A percentile compares a stretch with the other conserved stretches of the same genome.
These are phyloP conservation scores for Cicer chorassanicum DNA, from an alignment of 306 rosid genomes.

Conservation along the genomic window DNA sequence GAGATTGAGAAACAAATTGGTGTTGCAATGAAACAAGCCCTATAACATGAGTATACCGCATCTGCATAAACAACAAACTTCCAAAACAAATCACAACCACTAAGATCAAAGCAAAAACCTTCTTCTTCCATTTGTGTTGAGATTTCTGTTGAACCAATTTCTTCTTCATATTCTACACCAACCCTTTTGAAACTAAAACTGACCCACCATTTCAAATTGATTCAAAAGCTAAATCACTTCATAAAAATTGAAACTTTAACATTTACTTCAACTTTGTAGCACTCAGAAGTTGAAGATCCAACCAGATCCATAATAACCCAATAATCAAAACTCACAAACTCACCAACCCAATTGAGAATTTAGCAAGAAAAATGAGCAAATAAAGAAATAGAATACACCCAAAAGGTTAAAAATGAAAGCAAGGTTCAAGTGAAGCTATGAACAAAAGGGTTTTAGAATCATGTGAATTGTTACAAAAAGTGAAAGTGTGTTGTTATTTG, in stretches of 20 bases:
- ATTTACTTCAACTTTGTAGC: conserved; percentile 40
- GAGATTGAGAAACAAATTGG: conserved; percentile 45
- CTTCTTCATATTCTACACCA: conserved; percentile 70
- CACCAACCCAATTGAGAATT: conserved; percentile 1
- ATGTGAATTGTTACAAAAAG: conserved; percentile 40
- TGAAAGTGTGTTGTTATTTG: conserved; percentile 35
- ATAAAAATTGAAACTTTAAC: conserved; percentile 40
- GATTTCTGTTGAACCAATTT: conserved; percentile 71
- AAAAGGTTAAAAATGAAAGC: conserved; percentile 18
- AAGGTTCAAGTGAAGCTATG: conserved; percentile 46
- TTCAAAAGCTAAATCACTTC: conserved; percentile 40
- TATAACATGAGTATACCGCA: conserved; percentile 64
- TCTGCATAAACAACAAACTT: conserved; percentile 73
- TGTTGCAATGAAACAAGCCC: conserved; percentile 64
- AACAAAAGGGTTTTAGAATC: conserved; percentile 41
- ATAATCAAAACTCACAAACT: conserved; percentile 8
- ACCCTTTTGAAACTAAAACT: conserved; percentile 44
- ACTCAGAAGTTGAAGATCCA: conserved; percentile 45
- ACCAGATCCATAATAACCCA: conserved; percentile 60
- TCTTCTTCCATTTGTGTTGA: conserved; percentile 78
- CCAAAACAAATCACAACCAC: conserved; percentile 71
- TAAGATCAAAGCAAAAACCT: conserved; percentile 54
- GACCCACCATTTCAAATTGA: conserved; percentile 52
- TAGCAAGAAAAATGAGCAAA: conserved; percentile 29
- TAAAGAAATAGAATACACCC: conserved; percentile 16